These are phyloP conservation scores for Malus sylvestris DNA, from an alignment of 306 rosid genomes.

Conservation along the genomic window DNA sequence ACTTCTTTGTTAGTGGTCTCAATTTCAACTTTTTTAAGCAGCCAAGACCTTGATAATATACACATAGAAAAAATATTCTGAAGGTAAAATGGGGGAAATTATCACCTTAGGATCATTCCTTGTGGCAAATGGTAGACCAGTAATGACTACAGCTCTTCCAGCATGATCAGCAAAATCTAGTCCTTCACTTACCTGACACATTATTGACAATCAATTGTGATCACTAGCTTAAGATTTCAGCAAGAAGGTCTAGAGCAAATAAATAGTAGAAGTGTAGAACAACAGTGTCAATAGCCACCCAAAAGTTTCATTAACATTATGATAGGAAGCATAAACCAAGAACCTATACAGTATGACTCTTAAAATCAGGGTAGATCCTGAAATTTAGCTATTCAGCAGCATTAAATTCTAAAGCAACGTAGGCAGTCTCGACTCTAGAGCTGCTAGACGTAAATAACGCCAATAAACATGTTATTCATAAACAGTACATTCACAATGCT, in stretches of 20 bases:
- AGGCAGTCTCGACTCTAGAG: not conserved
- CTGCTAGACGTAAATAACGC: not conserved
- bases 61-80: slow-evolving; percentile 3
- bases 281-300: not conserved
- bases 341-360: not conserved
- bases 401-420: not conserved
- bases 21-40: not conserved
- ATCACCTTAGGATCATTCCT: slow-evolving; percentile 77
- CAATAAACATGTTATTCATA: not conserved
- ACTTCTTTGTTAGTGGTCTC: not conserved
- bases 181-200: slow-evolving; percentile 88
- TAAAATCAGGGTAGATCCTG: not conserved
- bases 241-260: not conserved
- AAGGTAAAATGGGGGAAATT: not conserved
- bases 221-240: slow-evolving; percentile 11
- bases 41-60: slow-evolving; percentile 5
- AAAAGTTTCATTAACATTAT: not conserved
- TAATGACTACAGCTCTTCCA: slow-evolving; percentile 88
- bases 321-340: not conserved
- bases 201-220: slow-evolving; percentile 9
- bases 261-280: not conserved
- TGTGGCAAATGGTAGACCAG: slow-evolving; percentile 90
- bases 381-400: too few relatives aligned
- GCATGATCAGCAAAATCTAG: slow-evolving; percentile 96
- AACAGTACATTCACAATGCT: not conserved